phyloP scores from a whole-genome alignment of 306 rosid genomes.

The Rubus idaeus region DNA sequence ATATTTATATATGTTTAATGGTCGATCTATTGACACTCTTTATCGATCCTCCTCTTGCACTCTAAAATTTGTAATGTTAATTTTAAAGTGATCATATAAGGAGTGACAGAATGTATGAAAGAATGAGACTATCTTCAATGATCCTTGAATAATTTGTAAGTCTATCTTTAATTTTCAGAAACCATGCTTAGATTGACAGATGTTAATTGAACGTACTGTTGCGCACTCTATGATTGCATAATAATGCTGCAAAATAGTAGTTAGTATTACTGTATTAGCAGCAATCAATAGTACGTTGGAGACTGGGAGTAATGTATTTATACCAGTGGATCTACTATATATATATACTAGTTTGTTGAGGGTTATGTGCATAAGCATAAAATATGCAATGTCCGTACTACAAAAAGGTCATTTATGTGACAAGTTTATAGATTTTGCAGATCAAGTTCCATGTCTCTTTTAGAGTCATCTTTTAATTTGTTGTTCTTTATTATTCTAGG shows the following conservation, averaged over 20 bases:
- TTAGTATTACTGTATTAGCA: conserved; percentile 5
- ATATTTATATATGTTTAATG: neutral
- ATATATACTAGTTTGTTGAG: conserved; percentile 9
- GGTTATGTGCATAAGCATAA: conserved; percentile 6
- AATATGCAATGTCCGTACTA: conserved; percentile 25
- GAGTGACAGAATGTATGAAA: neutral
- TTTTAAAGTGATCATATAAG: neutral
- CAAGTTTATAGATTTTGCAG: conserved; percentile 30
- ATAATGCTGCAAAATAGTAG: conserved; percentile 1
- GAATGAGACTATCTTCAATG: neutral
- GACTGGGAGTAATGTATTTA: conserved; percentile 1
- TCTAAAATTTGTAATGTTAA: neutral
- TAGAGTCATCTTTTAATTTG: neutral
- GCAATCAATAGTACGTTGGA: neutral
- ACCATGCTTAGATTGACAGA: neutral
- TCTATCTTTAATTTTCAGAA: neutral
- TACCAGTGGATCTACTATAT: neutral
- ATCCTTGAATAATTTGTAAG: neutral
- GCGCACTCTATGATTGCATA: neutral
- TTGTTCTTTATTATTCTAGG: neutral
- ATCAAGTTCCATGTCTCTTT: conserved; percentile 31
- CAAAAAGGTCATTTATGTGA: conserved; percentile 29
- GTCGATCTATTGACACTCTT: neutral
- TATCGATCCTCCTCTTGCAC: neutral
- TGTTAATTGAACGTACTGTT: neutral